Conservation (phyloP, 108 stramenopile species). For the Aurantiochytrium sp. region DNA sequence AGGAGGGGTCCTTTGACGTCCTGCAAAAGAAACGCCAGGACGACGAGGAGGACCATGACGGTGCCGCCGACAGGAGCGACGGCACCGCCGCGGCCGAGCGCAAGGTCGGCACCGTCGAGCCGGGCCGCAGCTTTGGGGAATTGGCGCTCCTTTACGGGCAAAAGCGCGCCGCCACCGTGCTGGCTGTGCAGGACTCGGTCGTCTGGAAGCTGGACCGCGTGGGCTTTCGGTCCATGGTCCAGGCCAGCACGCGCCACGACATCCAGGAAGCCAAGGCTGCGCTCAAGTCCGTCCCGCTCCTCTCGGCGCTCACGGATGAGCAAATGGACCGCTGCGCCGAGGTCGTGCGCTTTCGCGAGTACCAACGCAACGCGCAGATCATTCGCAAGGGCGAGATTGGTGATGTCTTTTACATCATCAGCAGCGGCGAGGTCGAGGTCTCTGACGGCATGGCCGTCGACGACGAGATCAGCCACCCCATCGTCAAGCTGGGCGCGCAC, state of each 20-base stretch:
- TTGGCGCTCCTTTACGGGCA: not conserved
- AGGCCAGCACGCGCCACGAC: not conserved
- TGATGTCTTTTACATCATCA: slow-evolving; percentile 35
- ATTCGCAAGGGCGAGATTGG: slow-evolving; percentile 35
- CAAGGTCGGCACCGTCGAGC: not conserved
- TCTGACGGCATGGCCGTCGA: not conserved
- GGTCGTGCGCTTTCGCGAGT: not conserved
- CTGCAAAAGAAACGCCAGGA: not conserved
- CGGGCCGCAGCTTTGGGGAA: not conserved
- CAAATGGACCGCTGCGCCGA: slow-evolving; percentile 15
- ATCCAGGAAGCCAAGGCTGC: slow-evolving; percentile 27
- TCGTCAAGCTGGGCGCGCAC: slow-evolving; percentile 8
- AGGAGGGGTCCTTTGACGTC: not conserved
- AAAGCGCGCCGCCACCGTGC: not conserved
- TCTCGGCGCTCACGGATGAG: slow-evolving; percentile 7
- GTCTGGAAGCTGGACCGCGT: not conserved
- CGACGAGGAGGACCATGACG: not conserved
- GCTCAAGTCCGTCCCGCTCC: slow-evolving; percentile 12
- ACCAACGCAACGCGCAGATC: not conserved
- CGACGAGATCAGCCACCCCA: not conserved
- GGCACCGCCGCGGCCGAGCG: not conserved
- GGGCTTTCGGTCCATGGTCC: slow-evolving; percentile 6
- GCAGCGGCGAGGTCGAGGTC: slow-evolving; percentile 14
- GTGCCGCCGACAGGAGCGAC: not conserved
- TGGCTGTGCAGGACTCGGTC: not conserved